Evolutionary conservation across 371 early-diverging fungal genomes (phyloP).

Genomic region (Mortierella sp.): DNA sequence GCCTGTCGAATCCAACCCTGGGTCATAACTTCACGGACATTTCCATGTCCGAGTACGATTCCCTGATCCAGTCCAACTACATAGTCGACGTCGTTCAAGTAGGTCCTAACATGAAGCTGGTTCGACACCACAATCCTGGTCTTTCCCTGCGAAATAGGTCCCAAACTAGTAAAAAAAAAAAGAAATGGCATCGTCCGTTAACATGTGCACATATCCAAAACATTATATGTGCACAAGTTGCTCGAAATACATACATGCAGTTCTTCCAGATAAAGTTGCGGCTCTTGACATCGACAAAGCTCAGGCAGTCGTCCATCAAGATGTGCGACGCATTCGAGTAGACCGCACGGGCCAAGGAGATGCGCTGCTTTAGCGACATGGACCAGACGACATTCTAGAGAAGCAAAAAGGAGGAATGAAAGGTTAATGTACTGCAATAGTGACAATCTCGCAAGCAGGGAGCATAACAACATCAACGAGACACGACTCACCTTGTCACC

Average conservation of each 20-base stretch:
- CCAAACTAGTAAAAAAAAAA: slow-evolving; percentile 19
- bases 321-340: slow-evolving; percentile 52
- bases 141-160: slow-evolving; percentile 44
- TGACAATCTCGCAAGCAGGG: background rate
- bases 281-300: slow-evolving; percentile 55
- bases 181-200: background rate
- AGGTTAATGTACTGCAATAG: background rate
- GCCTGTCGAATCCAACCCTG: slow-evolving; percentile 58
- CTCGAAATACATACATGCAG: slow-evolving; percentile 35
- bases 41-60: slow-evolving; percentile 42
- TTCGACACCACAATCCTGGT: slow-evolving; percentile 50
- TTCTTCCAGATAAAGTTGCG: slow-evolving; percentile 55
- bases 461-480: background rate
- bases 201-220: background rate
- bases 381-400: slow-evolving; percentile 50
- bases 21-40: slow-evolving; percentile 39
- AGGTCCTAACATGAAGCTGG: slow-evolving; percentile 53
- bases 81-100: slow-evolving; percentile 51
- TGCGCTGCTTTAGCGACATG: slow-evolving; percentile 57
- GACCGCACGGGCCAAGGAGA: slow-evolving; percentile 50
- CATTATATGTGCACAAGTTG: background rate
- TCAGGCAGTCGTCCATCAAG: slow-evolving; percentile 55
- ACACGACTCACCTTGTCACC: slow-evolving; percentile 47
- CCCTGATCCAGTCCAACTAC: slow-evolving; percentile 58
- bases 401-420: background rate